Evolutionary conservation across 768 basidiomycete species (phyloP), one percentile per base, ranked within the genome.

Genomic region (Psilocybe sp.): DNA sequence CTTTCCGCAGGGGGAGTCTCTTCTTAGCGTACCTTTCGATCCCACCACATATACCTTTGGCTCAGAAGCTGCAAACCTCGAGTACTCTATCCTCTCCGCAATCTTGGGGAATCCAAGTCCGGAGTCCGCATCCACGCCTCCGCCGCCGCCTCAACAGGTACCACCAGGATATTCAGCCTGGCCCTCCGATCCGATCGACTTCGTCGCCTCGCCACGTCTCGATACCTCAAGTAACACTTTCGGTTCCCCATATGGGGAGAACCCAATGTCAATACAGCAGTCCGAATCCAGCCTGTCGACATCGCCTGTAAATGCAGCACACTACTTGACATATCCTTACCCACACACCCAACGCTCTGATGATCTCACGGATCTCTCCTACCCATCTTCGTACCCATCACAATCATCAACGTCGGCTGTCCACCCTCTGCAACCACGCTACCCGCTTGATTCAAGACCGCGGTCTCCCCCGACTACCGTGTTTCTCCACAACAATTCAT

Each of bases 61-160:
- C 44, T 92, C 91, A 40, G 90, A 94, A 65, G 92, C 90, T 8
- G 93, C 92, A 18, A 94, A 94, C 64, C 75, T 92, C 53, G 96
- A 98, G 64, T 98, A 97, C 68, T 92, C 92, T 42, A 96, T 97
- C 57, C 81, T 98, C 5, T 92, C 90, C 41, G 83, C 88, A 18
- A 95, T 98, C 63, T 78, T 98, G 44, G 92, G 90, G 35, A 89
- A 84, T 57, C 79, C 85, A 32, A 85, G 84, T 63, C 81, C 76
- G 39, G 75, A 78, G 23, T 72, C 75, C 3, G 64, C 64, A 1
- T 62, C 70, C 34, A 72, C 69, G 7, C 23, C 23, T n/a, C 73
- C 74, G 15, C 71, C 73, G 39, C 76, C 73, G 57, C 63, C 70
- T 40, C 64, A 64, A 52, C 61, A 64, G 35, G 51, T 62, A 39